Evolutionary conservation across 2,329 filamentous ascomycete genomes (phyloP).

Genomic region (Dothideomycetes sp.): DNA sequence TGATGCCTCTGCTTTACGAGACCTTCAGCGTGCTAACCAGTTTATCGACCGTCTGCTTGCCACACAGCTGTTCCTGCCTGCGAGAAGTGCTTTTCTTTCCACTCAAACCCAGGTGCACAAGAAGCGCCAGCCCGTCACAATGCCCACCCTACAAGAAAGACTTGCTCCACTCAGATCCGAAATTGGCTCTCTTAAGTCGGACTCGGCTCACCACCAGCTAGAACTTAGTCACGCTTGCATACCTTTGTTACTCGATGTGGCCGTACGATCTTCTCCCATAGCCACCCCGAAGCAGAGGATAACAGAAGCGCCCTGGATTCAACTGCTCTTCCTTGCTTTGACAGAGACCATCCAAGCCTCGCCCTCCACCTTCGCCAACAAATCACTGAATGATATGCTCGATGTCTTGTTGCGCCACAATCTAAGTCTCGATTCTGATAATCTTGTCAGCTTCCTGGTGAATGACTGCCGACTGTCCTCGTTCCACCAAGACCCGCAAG

Average conservation of each 20-base stretch:
- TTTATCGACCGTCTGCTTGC: slow-evolving; percentile 31
- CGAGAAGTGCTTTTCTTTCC: slow-evolving; percentile 28
- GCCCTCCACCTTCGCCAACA: slow-evolving; percentile 22
- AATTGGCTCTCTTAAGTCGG: background rate
- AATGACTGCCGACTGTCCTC: slow-evolving; percentile 6
- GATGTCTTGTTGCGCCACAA: slow-evolving; percentile 14
- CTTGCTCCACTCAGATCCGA: slow-evolving; percentile 5
- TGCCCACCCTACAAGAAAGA: slow-evolving; percentile 2
- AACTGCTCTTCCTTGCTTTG: slow-evolving; percentile 31
- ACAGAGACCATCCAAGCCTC: slow-evolving; percentile 16
- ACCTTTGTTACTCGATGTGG: slow-evolving; percentile 30
- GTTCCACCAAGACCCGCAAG: background rate
- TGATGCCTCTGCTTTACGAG: background rate
- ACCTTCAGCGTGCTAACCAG: background rate
- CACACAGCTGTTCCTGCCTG: slow-evolving; percentile 34
- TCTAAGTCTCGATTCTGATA: slow-evolving; percentile 1
- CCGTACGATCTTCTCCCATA: slow-evolving; percentile 32
- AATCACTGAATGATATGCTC: slow-evolving; percentile 20
- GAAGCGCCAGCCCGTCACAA: slow-evolving; percentile 11
- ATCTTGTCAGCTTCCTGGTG: slow-evolving; percentile 1
- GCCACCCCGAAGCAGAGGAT: slow-evolving; percentile 32
- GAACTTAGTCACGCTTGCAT: slow-evolving; percentile 1
- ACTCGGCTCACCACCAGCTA: background rate
- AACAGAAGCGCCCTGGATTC: slow-evolving; percentile 37
- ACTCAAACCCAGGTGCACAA: slow-evolving; percentile 17